phyloP scores from a whole-genome alignment of 495 filamentous ascomycete genomes.

The Talaromyces nanjingensis region DNA sequence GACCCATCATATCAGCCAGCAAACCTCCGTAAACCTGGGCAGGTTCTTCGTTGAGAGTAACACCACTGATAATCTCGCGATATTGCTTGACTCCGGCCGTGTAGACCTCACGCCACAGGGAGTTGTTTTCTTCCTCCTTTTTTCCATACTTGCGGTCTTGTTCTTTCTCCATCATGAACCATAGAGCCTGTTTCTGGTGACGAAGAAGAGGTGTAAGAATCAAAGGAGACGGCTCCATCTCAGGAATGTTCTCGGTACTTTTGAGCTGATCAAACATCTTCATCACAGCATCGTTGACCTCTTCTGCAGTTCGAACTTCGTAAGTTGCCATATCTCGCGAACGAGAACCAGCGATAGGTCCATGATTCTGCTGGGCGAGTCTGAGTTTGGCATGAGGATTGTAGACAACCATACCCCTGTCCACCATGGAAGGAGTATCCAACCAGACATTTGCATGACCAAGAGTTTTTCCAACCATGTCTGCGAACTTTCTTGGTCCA shows the following conservation, averaged over 20 bases:
- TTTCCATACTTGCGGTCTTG: slow-evolving; percentile 47
- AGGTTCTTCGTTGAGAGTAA: slow-evolving; percentile 55
- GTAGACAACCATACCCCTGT: slow-evolving; percentile 55
- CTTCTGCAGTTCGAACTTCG: slow-evolving; percentile 64
- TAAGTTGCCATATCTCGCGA: slow-evolving; percentile 32
- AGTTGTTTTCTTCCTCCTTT: slow-evolving; percentile 53
- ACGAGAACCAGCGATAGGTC: slow-evolving; percentile 16
- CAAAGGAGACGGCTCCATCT: slow-evolving; percentile 56
- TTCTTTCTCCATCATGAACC: slow-evolving; percentile 84
- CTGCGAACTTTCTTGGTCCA: slow-evolving; percentile 60
- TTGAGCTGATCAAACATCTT: slow-evolving; percentile 82
- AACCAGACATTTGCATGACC: slow-evolving; percentile 59
- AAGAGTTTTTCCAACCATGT: slow-evolving; percentile 57
- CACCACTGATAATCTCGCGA: slow-evolving; percentile 77
- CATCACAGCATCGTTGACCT: slow-evolving; percentile 75
- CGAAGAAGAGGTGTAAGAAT: slow-evolving; percentile 66
- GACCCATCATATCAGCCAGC: slow-evolving; percentile 94
- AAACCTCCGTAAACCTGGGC: slow-evolving; percentile 75
- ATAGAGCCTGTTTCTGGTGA: slow-evolving; percentile 88
- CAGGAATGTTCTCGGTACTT: slow-evolving; percentile 63
- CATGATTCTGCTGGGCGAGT: slow-evolving; percentile 24
- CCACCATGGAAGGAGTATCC: slow-evolving; percentile 52
- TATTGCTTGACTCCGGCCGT: slow-evolving; percentile 50
- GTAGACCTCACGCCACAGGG: slow-evolving; percentile 62
- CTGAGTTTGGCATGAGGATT: slow-evolving; percentile 58